phyloP scores from a whole-genome alignment of 2,329 filamentous ascomycete species.

The Talaromyces sp. region DNA sequence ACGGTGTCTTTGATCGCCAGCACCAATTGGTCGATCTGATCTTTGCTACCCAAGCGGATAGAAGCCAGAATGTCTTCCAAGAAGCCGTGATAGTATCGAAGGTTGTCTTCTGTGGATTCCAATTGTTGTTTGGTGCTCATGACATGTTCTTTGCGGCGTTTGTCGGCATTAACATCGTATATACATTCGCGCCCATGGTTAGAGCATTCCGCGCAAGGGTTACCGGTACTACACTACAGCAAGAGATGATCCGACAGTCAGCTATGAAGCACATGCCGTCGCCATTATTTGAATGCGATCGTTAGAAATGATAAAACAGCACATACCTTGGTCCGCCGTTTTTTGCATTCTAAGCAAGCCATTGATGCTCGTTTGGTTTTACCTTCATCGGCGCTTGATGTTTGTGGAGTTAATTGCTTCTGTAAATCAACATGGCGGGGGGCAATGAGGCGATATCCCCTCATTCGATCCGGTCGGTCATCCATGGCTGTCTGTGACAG shows the following conservation, averaged over 20 bases:
- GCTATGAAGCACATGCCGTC: background rate
- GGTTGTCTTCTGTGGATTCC: constrained; percentile 10
- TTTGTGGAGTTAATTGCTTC: background rate
- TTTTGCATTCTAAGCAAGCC: constrained; percentile 38
- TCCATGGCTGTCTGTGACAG: constrained; percentile 8
- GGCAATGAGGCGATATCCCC: constrained; percentile 13
- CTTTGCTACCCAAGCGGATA: constrained; percentile 24
- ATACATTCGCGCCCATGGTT: constrained; percentile 32
- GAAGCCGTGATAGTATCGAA: constrained; percentile 24
- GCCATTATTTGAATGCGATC: background rate
- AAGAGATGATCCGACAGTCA: background rate
- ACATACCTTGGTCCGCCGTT: constrained; percentile 36
- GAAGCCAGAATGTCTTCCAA: constrained; percentile 28
- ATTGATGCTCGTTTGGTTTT: constrained; percentile 36
- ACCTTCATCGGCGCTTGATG: constrained; percentile 26
- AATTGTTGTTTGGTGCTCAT: constrained; percentile 31
- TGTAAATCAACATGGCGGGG: constrained; percentile 12
- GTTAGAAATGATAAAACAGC: background rate
- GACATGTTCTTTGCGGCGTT: constrained; percentile 34
- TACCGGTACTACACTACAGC: constrained; percentile 29
- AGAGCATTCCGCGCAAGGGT: constrained; percentile 34
- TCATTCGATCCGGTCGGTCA: constrained; percentile 6
- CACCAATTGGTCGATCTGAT: constrained; percentile 25
- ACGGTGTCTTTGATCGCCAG: constrained; percentile 27
- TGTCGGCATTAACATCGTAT: constrained; percentile 34